A percentile compares a stretch with the other conserved stretches of the same genome.
Evolutionary conservation across 1,284 basidiomycete species (phyloP).

Genomic region (Leccinum pallidistipes): DNA sequence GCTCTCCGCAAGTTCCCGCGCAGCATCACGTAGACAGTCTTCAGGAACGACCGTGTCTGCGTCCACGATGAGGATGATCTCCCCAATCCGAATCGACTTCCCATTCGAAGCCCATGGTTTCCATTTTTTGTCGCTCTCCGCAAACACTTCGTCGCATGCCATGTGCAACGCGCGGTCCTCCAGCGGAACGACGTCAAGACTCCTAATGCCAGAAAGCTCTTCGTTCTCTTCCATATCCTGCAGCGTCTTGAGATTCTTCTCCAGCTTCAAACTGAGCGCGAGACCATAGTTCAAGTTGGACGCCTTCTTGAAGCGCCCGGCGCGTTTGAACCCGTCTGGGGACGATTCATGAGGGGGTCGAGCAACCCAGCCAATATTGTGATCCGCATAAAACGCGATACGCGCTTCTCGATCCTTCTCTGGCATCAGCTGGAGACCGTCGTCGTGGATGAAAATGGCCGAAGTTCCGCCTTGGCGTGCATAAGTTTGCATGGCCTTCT

Average conservation of each 20-base stretch:
- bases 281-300: constrained; percentile 88
- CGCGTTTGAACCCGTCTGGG: constrained; percentile 64
- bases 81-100: constrained; percentile 57
- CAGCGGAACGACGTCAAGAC: constrained; percentile 43
- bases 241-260: constrained; percentile 57
- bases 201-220: constrained; percentile 26
- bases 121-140: constrained; percentile 54
- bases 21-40: constrained; percentile 85
- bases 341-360: constrained; percentile 56
- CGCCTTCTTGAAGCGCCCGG: constrained; percentile 88
- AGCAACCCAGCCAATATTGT: constrained; percentile 85
- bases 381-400: constrained; percentile 74
- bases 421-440: constrained; percentile 66
- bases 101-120: constrained; percentile 71
- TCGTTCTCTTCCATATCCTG: constrained; percentile 43
- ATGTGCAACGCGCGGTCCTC: constrained; percentile 66
- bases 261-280: constrained; percentile 62
- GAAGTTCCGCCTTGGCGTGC: constrained; percentile 81
- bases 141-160: constrained; percentile 66
- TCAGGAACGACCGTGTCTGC: constrained; percentile 84
- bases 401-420: constrained; percentile 64
- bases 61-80: constrained; percentile 72
- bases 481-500: constrained; percentile 86
- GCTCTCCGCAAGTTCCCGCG: constrained; percentile 67
- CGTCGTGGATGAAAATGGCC: constrained; percentile 75